phyloP scores from a whole-genome alignment of 306 rosid species.

The Vigna radiata region DNA sequence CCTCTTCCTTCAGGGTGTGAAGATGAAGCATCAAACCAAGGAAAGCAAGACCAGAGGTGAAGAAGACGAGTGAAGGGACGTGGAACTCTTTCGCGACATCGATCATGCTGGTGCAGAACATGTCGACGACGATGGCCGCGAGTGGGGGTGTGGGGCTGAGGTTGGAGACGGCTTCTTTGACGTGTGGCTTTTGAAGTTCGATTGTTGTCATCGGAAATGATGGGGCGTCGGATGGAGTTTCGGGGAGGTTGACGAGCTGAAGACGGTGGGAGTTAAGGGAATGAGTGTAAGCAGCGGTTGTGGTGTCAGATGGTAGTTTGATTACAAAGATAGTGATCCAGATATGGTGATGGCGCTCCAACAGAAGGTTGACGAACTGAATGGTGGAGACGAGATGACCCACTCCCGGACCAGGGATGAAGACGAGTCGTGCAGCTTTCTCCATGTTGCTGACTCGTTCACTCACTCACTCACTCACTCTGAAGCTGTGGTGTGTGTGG shows the following conservation, averaged over 20 bases:
- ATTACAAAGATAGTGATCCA: slow-evolving; percentile 51
- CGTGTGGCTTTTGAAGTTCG: slow-evolving; percentile 37
- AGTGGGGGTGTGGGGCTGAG: slow-evolving; percentile 35
- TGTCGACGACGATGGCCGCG: slow-evolving; percentile 66
- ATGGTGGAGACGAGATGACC: slow-evolving; percentile 55
- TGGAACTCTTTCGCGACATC: slow-evolving; percentile 61
- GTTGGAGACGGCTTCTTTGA: slow-evolving; percentile 41
- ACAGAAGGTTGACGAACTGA: slow-evolving; percentile 61
- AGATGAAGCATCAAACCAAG: slow-evolving; percentile 51
- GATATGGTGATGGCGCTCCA: slow-evolving; percentile 50
- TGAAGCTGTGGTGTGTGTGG: too few species aligned
- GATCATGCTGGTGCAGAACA: slow-evolving; percentile 61
- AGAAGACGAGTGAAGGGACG: slow-evolving; percentile 59
- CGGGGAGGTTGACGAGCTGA: slow-evolving; percentile 49
- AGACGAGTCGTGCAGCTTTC: slow-evolving; percentile 51
- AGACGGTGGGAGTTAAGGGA: slow-evolving; percentile 41
- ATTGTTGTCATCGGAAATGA: neutral
- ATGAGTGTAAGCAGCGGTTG: neutral
- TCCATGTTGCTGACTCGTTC: neutral
- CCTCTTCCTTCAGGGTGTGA: slow-evolving; percentile 45
- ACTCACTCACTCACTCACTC: too few species aligned
- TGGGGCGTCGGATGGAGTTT: neutral
- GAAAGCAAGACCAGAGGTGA: slow-evolving; percentile 48
- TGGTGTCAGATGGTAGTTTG: slow-evolving; percentile 29
- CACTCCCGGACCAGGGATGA: slow-evolving; percentile 51